Evolutionary conservation across 257 asterid genomes (phyloP).

Genomic region (Eustoma russellianum): DNA sequence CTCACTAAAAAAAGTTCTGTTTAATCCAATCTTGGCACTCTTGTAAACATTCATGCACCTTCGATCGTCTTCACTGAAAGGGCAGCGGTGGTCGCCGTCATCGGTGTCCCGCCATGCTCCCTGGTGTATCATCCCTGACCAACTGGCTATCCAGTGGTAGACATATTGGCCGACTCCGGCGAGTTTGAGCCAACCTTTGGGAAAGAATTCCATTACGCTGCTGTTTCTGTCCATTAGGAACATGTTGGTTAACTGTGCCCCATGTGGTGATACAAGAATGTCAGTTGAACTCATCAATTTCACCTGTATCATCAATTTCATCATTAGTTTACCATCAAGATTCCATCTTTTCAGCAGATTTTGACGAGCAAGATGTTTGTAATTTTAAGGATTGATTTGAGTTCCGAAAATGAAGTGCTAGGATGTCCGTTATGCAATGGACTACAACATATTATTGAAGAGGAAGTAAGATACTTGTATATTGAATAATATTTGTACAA

Average conservation of each 20-base stretch:
- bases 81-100: constrained; percentile 32
- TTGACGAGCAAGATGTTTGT: no score
- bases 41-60: constrained; percentile 57
- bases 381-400: no score
- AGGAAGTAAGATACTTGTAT: no score
- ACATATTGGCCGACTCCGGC: constrained; percentile 69
- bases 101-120: constrained; percentile 69
- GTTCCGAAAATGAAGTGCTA: no score
- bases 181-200: constrained; percentile 60
- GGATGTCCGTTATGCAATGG: no score
- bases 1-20: constrained; percentile 36
- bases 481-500: no score
- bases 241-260: constrained; percentile 74
- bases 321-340: no score
- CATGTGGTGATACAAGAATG: constrained; percentile 63
- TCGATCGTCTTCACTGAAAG: constrained; percentile 40
- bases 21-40: constrained; percentile 44
- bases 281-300: constrained; percentile 55
- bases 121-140: constrained; percentile 72
- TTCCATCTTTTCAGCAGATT: no score
- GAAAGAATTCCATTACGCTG: constrained; percentile 63
- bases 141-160: constrained; percentile 62
- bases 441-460: no score
- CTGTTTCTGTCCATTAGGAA: constrained; percentile 61
- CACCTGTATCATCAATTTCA: constrained; percentile 22